Base-by-base conservation (phyloP, 331 rosid species). In the Acacia pycnantha region DNA sequence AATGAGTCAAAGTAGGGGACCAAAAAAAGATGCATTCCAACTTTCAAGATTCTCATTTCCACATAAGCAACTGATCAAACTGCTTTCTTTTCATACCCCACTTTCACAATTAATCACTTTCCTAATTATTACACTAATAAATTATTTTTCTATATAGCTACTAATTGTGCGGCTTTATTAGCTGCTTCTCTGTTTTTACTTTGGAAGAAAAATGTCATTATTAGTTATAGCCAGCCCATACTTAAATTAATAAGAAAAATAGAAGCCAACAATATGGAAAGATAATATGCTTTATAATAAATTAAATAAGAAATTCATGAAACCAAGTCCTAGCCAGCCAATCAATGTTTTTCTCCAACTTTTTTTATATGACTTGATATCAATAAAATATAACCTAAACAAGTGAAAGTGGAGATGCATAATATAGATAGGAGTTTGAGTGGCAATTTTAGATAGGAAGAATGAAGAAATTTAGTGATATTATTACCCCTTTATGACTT, bases 261-360 rank as follows among this genome's bases (percentile, higher is more conserved):
- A 54, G 16, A 84, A 75, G 83, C 82, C 88, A 82, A 79, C 72
- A 70, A 48, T 65, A 37, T 44, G 41, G 22, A 81, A 68, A 44
- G 68, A 50, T 62, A 73, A 43, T 70, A 40, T 22, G 33, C 33
- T 41, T 41, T 41, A 16, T 33, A 33, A n/a, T 40, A 41, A 69
- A 40, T 54, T 54, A 54, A 44, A 35, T 35, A n/a, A 24, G 3
- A 11, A 24, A 22, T 40, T 68, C 19, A 33, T 31, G 46, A 61
- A 12, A 19, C 21, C 69, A 29, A 65, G 43, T 65, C 41, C 43
- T 31, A 65, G 43, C 70, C 41, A 33, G 76, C 77, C 79, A 59
- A 37, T 41, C 53, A 13, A 62, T 58, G 1, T 47, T 56, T 76
- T 80, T 43, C 29, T 27, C 35, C 67, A 3, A 11, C 1, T 61